Evolutionary conservation across 805 yeast species (phyloP).

Genomic region (Saccharomycopsis selenospora): DNA sequence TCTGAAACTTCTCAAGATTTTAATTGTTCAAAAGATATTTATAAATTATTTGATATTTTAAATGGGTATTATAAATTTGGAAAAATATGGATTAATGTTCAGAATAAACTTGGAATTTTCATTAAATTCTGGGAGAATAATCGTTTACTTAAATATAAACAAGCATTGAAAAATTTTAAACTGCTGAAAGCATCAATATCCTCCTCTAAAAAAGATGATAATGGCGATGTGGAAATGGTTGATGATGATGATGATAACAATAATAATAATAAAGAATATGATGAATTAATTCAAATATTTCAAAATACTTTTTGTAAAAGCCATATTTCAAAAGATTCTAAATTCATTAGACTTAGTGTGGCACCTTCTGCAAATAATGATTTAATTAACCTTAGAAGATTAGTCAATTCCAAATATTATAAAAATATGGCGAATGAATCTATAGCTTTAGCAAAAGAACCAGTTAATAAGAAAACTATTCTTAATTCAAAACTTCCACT

Average conservation of each 20-base stretch:
- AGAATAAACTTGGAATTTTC: slow-evolving; percentile 15
- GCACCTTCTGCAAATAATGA: neutral
- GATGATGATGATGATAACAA: neutral
- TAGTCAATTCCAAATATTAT: neutral
- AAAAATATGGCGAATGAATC: neutral
- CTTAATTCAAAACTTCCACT: neutral
- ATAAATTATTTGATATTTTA: slow-evolving; percentile 9
- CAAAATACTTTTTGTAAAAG: slow-evolving; percentile 2
- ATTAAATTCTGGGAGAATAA: slow-evolving; percentile 20
- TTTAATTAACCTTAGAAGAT: neutral
- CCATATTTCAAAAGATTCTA: neutral
- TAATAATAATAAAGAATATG: neutral
- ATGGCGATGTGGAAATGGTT: slow-evolving; percentile 6
- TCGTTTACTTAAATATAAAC: slow-evolving; percentile 8
- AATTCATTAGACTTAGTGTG: neutral
- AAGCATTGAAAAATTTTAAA: neutral
- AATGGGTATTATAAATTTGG: slow-evolving; percentile 18
- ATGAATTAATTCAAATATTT: slow-evolving; percentile 1
- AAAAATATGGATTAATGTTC: slow-evolving; percentile 5
- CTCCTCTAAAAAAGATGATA: neutral
- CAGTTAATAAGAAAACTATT: too few relatives aligned
- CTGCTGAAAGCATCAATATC: neutral
- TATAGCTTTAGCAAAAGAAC: neutral
- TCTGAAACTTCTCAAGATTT: neutral
- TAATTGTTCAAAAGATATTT: neutral